These are phyloP conservation scores for Lactarius hengduanensis DNA, from an alignment of 768 basidiomycete species.

Conservation along the genomic window DNA sequence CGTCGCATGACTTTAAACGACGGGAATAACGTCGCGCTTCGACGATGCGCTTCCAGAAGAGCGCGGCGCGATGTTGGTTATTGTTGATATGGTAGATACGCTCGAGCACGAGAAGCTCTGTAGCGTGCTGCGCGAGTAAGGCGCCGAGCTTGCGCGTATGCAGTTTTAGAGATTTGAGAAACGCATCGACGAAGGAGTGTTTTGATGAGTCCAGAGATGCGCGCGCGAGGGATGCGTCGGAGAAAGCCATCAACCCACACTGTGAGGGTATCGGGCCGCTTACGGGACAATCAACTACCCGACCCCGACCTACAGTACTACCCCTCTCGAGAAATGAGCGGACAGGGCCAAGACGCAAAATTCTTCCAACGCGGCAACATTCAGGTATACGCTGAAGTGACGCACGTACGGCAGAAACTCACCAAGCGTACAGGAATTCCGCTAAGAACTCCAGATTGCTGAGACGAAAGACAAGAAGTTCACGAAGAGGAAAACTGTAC, in stretches of 20 bases:
- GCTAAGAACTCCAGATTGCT: constrained; percentile 37
- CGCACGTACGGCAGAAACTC: constrained; percentile 20
- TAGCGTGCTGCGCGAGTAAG: constrained; percentile 41
- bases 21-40: constrained; percentile 59
- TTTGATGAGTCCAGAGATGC: constrained; percentile 27
- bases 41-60: constrained; percentile 66
- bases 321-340: constrained; percentile 37
- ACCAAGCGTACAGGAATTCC: constrained; percentile 63
- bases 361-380: constrained; percentile 93
- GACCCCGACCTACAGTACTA: background rate
- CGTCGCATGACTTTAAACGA: constrained; percentile 33
- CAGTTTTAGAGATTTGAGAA: constrained; percentile 59
- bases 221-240: constrained; percentile 24
- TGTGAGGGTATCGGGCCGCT: background rate
- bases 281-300: background rate
- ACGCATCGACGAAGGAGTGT: constrained; percentile 48
- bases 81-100: constrained; percentile 76
- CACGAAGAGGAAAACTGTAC: constrained; percentile 84
- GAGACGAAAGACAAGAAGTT: constrained; percentile 97
- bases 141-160: constrained; percentile 53
- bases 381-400: constrained; percentile 51
- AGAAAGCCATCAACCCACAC: constrained; percentile 24
- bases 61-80: constrained; percentile 67
- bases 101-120: constrained; percentile 60
- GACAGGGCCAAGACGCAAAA: constrained; percentile 79